Base-by-base conservation (phyloP, 257 asterid species). In the Buddleja alternifolia region DNA sequence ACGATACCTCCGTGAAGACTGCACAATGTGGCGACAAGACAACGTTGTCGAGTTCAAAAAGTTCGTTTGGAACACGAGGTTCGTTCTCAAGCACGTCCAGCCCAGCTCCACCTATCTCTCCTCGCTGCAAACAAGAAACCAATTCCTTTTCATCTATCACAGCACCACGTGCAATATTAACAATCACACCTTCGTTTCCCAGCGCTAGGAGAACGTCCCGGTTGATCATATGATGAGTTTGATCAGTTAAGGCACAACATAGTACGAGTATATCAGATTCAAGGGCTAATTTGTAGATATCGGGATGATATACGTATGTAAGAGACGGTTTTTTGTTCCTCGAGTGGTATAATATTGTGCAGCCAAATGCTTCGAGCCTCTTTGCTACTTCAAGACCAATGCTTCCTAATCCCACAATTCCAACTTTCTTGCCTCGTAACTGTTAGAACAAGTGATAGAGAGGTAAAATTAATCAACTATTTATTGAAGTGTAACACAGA, bases 321-420 rank as follows among this genome's bases (percentile, higher is more conserved):
- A 70, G 67, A 0, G 52, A 75, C 1, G 81, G 60, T 29, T 85
- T 92, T 75, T 78, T 78, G 58, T 56, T 75, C 78, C 91, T 80
- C 2, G 97, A 90, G 60, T 52, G 14, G 40, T 88, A 92, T 2
- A 86, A 80, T 74, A 90, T 77, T 10, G 16, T 59, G 69, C 96
- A 92, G 39, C 84, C 83, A 53, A 92, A 92, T 41, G 88, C 82
- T 70, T 80, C 82, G 0, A 90, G 93, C 71, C 98, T 88, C 77
- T 82, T 82, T 1, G 95, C 93, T 12, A 88, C 86, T 80, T 82
- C 81, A 7, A 74, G 70, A 59, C 97, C 98, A 10, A 92, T 92
- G 85, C 81, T 92, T 59, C 98, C 98, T 42, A 92, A 63, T 24
- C 98, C 97, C 23, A 90, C 96, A 20, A 92, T 87, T 60, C 97